Conservation (phyloP, 1,139 yeast genomes). For the Candida pseudoviswanathii region DNA sequence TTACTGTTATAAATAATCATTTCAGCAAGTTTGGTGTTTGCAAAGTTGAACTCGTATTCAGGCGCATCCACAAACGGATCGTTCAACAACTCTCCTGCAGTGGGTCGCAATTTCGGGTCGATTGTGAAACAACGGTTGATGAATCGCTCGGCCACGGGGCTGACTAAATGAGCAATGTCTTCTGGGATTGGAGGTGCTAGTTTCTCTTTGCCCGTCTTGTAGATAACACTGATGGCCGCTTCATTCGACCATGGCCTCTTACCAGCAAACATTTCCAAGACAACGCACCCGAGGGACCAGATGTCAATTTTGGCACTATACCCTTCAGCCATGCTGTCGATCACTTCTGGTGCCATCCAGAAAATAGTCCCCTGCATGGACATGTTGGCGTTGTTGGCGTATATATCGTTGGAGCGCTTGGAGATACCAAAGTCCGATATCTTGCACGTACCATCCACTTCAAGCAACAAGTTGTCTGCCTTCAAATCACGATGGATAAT, state of each 20-base stretch:
- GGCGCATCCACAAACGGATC: conserved; percentile 58
- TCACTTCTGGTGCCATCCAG: conserved; percentile 99
- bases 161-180: conserved; percentile 61
- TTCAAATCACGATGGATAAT: conserved; percentile 94
- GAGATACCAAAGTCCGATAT: conserved; percentile 98
- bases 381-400: conserved; percentile 91
- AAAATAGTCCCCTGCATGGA: conserved; percentile 98
- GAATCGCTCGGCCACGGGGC: conserved; percentile 67
- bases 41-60: conserved; percentile 51
- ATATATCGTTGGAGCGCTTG: conserved; percentile 81
- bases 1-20: conserved; percentile 30
- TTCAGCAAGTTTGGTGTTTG: conserved; percentile 62
- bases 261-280: conserved; percentile 91
- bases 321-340: conserved; percentile 83
- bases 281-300: conserved; percentile 95
- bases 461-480: conserved; percentile 89
- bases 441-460: conserved; percentile 91
- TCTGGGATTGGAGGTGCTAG: conserved; percentile 95
- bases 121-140: conserved; percentile 77
- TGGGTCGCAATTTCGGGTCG: conserved; percentile 84
- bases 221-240: conserved; percentile 78
- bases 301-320: conserved; percentile 95
- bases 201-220: conserved; percentile 71
- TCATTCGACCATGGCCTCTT: conserved; percentile 82
- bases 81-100: conserved; percentile 67